Evolutionary conservation across 371 early-diverging fungal genomes (phyloP), one percentile per base, ranked within the genome.

Genomic region (Mortierella sp.): DNA sequence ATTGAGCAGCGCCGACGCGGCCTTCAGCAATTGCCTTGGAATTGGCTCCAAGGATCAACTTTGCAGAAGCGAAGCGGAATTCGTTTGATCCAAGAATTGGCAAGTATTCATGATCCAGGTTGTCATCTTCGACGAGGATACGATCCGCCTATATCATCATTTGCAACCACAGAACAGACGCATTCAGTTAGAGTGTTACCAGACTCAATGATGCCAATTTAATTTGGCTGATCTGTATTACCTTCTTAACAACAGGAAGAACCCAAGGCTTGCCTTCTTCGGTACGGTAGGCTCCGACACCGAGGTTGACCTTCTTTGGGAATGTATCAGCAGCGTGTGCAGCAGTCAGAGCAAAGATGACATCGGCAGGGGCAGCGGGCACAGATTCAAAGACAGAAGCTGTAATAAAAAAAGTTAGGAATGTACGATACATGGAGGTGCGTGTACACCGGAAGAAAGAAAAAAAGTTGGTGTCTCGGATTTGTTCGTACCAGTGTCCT

Each of bases 241-340:
- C 97, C 92, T 96, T 96, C 65, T 88, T 88, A 21, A 98, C 98
- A 21, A 96, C 97, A 21, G 97, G 97, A 33, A 98, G 89, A 5
- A 97, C 91, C 94, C 97, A 97, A 16, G 99, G 98, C 86, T 96
- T 94, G 65, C 97, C 95, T 22, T 93, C 86, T 67, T 97, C 93
- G 67, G 93, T 95, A 65, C 99, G 92, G 86, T 97, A 99, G 11
- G 99, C 99, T 63, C 99, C 99, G 8, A 99, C 95, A 83, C 97
- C 96, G n/a, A 99, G 86, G 76, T 97, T 96, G 61, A 99, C 92
- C 86, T 98, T 99, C 33, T 89, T 75, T 28, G 91, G 87, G 77
- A 88, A 81, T 1, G 89, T 85, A 77, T 97, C 98, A 36, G 94
- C 94, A 77, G 92, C 92, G 88, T 92, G 97, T 22, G 89, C 77